A percentile compares a stretch with the other conserved stretches of the same genome.
phyloP scores from a whole-genome alignment of 2,329 filamentous ascomycete genomes.

The Tolypocladium ovalisporum region DNA sequence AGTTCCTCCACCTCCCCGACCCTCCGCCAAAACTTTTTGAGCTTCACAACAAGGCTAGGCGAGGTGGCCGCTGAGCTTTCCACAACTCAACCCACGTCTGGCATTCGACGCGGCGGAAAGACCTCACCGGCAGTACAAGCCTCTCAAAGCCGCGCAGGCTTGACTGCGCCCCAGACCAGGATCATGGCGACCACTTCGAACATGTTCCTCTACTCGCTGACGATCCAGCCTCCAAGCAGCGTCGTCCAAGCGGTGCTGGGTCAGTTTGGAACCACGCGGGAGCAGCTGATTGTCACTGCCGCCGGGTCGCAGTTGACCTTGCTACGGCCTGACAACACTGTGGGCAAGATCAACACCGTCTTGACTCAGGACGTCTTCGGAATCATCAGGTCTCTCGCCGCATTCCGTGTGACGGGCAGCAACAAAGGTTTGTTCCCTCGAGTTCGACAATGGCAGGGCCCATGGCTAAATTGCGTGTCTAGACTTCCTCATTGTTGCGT shows the following conservation, averaged over 20 bases:
- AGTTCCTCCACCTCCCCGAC: constrained; percentile 20
- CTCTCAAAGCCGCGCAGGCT: constrained; percentile 35
- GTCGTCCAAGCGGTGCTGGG: constrained; percentile 86
- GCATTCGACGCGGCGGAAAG: constrained; percentile 11
- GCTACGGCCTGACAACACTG: constrained; percentile 72
- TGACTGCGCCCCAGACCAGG: constrained; percentile 32
- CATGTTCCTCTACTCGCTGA: constrained; percentile 98
- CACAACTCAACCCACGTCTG: constrained; percentile 4
- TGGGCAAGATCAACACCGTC: constrained; percentile 77
- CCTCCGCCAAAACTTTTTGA: constrained; percentile 19
- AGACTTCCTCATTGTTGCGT: constrained; percentile 95
- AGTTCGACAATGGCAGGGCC: too few relatives aligned
- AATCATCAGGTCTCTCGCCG: constrained; percentile 80
- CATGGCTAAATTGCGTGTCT: constrained; percentile 18
- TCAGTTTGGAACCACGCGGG: constrained; percentile 91
- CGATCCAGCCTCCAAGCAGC: constrained; percentile 82
- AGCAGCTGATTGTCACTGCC: constrained; percentile 93
- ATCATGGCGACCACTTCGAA: constrained; percentile 94
- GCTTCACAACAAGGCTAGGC: constrained; percentile 10
- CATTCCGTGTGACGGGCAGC: constrained; percentile 86
- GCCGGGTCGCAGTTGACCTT: constrained; percentile 85
- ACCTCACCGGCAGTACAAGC: constrained; percentile 14
- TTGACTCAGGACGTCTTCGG: constrained; percentile 93
- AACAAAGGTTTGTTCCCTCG: constrained; percentile 70
- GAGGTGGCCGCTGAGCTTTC: constrained; percentile 5